Base-by-base conservation (phyloP, 352 stramenopile species). In the Plasmopara halstedii region DNA sequence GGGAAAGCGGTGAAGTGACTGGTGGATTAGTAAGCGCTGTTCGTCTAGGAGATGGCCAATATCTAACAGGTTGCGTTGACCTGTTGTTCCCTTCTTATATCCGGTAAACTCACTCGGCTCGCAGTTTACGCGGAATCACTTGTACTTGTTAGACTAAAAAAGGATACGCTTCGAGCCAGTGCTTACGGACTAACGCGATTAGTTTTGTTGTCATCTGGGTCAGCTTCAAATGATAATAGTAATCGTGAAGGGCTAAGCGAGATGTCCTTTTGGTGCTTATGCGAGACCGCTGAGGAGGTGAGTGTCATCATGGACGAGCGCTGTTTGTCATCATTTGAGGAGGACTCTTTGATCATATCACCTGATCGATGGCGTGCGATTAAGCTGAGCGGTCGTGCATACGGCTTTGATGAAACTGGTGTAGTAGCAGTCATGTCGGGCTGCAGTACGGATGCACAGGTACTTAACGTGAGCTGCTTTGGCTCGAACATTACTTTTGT, bases 401-500 rank as follows among this genome's bases (percentile, higher is more conserved):
- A 85, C 50, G 76, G 73, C 14, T 94, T 94, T 45, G 77, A 94
- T 49, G 83, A 93, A 49, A 94, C 77, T 5, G 83, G 83, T 25
- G 74, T 94, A 20, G 83, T 92, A 18, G 79, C 80, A 22, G 80
- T 75, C 22, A 94, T 94, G 83, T 93, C 81, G 4, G 73, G 64
- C 9, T 89, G 85, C 48, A 71, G 64, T 43, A 83, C 81, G 6
- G 68, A 93, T 18, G 79, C 71, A 2, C 81, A 92, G 48, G 77
- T 93, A 40, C 76, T 93, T 31, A 93, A 93, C 45, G 74, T 93
- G 40, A 85, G 71, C n/a, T 88, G 73, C 34, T 93, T 88, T 41
- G 76, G 70, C 27, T 88, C 78, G 20, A 93, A 93, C 53, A 72
- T 90, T 11, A 69, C 76, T 34, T 83, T 93, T 29, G 81, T 93